Base-by-base conservation (phyloP, 306 rosid species). In the Rubus idaeus region DNA sequence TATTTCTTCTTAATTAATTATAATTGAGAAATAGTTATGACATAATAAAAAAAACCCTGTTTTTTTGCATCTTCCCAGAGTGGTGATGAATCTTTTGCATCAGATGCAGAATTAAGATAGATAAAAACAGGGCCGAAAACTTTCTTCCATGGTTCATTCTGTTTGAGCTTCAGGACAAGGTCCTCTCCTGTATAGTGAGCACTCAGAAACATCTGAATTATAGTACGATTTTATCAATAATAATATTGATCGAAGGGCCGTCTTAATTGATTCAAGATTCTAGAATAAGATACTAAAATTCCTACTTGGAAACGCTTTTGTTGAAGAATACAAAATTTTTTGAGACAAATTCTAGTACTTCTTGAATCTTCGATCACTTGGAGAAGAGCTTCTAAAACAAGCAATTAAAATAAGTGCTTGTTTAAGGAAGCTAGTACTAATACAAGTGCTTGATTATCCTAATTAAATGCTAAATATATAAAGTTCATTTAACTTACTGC, bases 151-250 rank as follows among this genome's bases (percentile, higher is more conserved):
- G 71, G 62, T 52, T 86, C 89, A 18, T 70, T 52, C 4, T 80
- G 64, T 71, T 81, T 74, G 7, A 86, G 55, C 68, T 86, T 86
- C 52, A 83, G 40, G 40, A 86, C 86, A 41, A 83, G 57, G 66
- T 86, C 89, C 76, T 79, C 80, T 74, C 86, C 86, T 0, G 83
- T 30, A 56, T 86, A 86, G 53, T 86, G 89, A 55, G 89, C 89
- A 41, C 89, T 86, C 9, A 82, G 74, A 83, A 86, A 83, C 83
- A 83, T 83, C 89, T 86, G 82, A 5, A 17, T 37, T 26, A 41
- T n/a, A 47, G 12, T 37, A 8, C 6, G 3, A 41, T 26, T 0
- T 13, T 61, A 5, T 61, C 14, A 61, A 61, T 30, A 61, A 1
- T 60, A 26, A 23, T 23, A 60, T 23, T 5, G 41, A 60, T 23